Conservation (phyloP, 208 protist species). For the Crithidia thermophila region DNA sequence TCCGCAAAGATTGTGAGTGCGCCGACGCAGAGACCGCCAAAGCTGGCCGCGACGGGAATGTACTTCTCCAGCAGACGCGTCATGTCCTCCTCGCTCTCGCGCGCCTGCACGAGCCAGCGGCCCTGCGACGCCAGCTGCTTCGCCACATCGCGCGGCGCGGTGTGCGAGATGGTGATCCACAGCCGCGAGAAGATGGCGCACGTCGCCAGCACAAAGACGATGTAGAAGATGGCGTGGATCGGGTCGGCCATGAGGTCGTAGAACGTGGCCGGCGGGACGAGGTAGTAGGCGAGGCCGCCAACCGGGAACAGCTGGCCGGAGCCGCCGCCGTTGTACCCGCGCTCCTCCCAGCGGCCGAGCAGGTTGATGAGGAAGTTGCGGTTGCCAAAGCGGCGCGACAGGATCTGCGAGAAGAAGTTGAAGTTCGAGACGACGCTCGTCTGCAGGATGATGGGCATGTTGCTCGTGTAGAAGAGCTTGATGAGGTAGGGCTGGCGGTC, state of each 20-base stretch:
- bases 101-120: constrained; percentile 93
- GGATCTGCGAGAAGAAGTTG: constrained; percentile 99
- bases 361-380: constrained; percentile 98
- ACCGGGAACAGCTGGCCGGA: constrained; percentile 91
- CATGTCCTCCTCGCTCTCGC: constrained; percentile 91
- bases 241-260: constrained; percentile 96
- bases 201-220: constrained; percentile 97
- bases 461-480: constrained; percentile 99
- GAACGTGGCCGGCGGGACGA: constrained; percentile 97
- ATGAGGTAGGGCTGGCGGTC: constrained; percentile 98
- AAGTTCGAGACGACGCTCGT: constrained; percentile 99
- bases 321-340: constrained; percentile 65
- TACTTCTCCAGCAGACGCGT: constrained; percentile 92
- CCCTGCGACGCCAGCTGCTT: constrained; percentile 97
- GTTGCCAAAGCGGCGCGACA: constrained; percentile 98
- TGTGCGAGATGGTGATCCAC: constrained; percentile 99
- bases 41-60: constrained; percentile 99
- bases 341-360: constrained; percentile 97
- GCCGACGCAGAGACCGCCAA: constrained; percentile 99
- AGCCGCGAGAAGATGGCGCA: constrained; percentile 99
- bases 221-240: constrained; percentile 98
- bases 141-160: constrained; percentile 97
- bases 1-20: constrained; percentile 99
- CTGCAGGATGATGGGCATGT: constrained; percentile 99
- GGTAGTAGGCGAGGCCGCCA: constrained; percentile 99